These are phyloP conservation scores for Mortierella sp. DNA, from an alignment of 371 early-diverging fungal species.

Conservation along the genomic window DNA sequence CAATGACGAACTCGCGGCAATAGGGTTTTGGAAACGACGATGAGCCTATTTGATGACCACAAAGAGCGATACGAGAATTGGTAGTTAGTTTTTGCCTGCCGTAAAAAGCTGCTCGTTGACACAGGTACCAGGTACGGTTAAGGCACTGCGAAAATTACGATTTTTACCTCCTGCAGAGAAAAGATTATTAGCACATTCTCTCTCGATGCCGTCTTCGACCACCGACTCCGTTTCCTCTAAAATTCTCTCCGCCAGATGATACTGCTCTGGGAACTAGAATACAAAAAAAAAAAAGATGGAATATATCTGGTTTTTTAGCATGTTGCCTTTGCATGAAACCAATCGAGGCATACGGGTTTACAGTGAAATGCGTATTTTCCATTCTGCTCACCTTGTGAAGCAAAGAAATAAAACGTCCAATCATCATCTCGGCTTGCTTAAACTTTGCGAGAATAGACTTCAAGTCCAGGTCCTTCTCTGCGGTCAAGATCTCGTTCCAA, in stretches of 20 bases:
- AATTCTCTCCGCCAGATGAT: constrained; percentile 69
- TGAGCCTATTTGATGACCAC: constrained; percentile 8
- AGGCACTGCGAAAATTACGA: too few species aligned
- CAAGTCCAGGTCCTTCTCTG: constrained; percentile 39
- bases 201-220: constrained; percentile 67
- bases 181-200: constrained; percentile 70
- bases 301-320: neutral
- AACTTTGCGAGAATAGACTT: constrained; percentile 61
- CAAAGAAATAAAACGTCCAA: constrained; percentile 70
- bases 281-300: neutral
- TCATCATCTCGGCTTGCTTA: constrained; percentile 65
- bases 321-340: neutral
- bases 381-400: constrained; percentile 61
- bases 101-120: too few species aligned
- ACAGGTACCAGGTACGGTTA: too few species aligned
- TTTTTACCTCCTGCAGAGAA: constrained; percentile 61
- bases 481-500: constrained; percentile 59
- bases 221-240: constrained; percentile 57
- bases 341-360: neutral
- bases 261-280: constrained; percentile 73
- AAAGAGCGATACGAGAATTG: neutral
- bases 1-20: constrained; percentile 64
- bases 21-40: constrained; percentile 58
- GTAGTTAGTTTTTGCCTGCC: neutral
- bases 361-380: neutral